These are phyloP conservation scores for Pelargonium nanum DNA, from an alignment of 345 rosid species.

Conservation along the genomic window DNA sequence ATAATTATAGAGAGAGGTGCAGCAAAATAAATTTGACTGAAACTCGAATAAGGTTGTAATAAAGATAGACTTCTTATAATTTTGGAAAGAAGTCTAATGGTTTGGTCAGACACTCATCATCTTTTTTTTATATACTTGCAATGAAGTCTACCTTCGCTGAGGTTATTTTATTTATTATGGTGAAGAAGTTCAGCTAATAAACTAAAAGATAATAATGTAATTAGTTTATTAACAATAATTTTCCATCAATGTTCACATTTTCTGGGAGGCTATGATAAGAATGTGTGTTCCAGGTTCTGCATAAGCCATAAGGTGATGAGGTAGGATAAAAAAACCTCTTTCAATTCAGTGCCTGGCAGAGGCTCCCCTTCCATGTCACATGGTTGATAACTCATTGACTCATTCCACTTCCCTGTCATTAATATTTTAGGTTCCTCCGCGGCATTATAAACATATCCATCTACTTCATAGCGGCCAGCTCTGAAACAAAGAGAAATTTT, in stretches of 20 bases:
- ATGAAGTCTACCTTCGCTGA: neutral
- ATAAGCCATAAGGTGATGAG: neutral
- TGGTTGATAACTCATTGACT: constrained; percentile 69
- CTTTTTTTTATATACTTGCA: neutral
- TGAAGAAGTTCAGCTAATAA: neutral
- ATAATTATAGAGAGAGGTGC: neutral
- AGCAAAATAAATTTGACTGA: neutral
- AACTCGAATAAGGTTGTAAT: neutral
- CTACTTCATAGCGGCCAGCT: constrained; percentile 81
- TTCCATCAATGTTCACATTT: neutral
- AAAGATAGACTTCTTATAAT: neutral
- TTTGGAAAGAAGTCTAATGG: neutral
- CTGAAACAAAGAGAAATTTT: constrained; percentile 25
- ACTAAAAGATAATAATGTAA: neutral
- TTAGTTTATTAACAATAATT: no score
- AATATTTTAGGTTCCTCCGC: constrained; percentile 66
- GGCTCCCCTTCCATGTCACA: constrained; percentile 80
- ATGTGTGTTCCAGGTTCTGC: no score
- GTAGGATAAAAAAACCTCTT: constrained; percentile 34
- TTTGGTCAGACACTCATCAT: neutral
- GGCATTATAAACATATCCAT: constrained; percentile 69
- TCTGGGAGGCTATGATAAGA: neutral
- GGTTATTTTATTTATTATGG: neutral
- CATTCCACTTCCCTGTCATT: constrained; percentile 84
- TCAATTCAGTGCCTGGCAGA: constrained; percentile 53